phyloP scores from a whole-genome alignment of 164 flowering plant species.

The Saururus chinensis region DNA sequence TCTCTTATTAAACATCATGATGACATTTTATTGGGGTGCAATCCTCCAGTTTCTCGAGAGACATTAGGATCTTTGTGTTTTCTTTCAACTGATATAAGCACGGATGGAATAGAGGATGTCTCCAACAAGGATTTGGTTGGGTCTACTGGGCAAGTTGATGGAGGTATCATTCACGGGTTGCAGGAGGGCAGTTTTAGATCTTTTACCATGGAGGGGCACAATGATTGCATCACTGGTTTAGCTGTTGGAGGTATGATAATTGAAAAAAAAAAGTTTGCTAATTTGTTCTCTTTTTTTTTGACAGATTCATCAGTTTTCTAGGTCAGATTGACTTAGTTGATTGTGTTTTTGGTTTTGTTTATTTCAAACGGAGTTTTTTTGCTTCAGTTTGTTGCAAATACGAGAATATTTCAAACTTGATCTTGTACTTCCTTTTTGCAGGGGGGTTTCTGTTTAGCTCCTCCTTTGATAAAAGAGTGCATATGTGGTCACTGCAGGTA shows the following conservation, averaged over 20 bases:
- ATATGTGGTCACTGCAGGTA: conserved; percentile 89
- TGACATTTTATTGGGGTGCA: conserved; percentile 17
- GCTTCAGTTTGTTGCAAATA: background rate
- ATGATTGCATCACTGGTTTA: conserved; percentile 66
- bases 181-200: conserved; percentile 28
- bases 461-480: conserved; percentile 71
- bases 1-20: conserved; percentile 27
- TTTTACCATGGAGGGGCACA: conserved; percentile 57
- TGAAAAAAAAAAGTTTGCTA: background rate
- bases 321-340: background rate
- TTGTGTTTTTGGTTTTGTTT: background rate
- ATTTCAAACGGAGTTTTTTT: background rate
- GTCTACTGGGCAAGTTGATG: conserved; percentile 12
- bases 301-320: background rate
- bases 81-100: conserved; percentile 4
- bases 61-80: conserved; percentile 37
- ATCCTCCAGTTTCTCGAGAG: conserved; percentile 7
- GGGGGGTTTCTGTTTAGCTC: conserved; percentile 85
- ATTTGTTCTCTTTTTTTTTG: background rate
- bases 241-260: conserved; percentile 65
- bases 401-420: conserved; percentile 6
- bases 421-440: conserved; percentile 19
- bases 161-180: conserved; percentile 30
- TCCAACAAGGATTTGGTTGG: background rate
- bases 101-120: conserved; percentile 8